Base-by-base conservation (phyloP, 441 rosid genomes). In the Adansonia madagascariensis region DNA sequence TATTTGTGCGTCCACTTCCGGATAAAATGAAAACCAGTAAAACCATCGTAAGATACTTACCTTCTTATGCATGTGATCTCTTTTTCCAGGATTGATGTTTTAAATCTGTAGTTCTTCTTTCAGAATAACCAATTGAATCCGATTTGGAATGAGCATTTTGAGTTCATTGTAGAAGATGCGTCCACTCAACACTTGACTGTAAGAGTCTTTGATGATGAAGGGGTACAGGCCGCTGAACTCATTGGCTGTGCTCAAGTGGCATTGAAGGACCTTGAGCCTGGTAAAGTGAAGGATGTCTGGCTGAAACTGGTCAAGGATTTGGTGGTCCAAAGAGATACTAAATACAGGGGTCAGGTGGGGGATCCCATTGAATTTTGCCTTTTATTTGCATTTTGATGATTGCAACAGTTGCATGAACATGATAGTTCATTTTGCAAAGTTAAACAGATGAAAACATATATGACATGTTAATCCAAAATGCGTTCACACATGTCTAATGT, bases 131-230 rank as follows among this genome's bases (percentile, higher is more conserved):
- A 91, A 76, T 78, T 97, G 80, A 93, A 92, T 81, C 99, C 98
- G 20, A 86, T 96, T 7, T 96, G 98, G 99, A 96, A 96, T 61
- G 99, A 96, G 80, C 93, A 94, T 78, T 97, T 86, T 79, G 94
- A 92, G 81, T 94, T 97, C 83, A 76, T 82, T 8, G 94, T 97
- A 55, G 98, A 94, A 80, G 99, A 97, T 81, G 79, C 81, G 49
- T 80, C 91, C 14, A 94, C 98, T 74, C 98, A 97, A 82, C 92
- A 82, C 86, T 83, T 95, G 86, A 87, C 91, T 10, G 80, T 97
- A 75, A 92, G 85, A 87, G 81, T 94, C 43, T 93, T 80, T 57
- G 99, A 97, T 18, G 93, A 97, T 24, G 98, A 97, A 84, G 98
- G 99, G 70, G 80, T 95, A 69, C 94, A 88, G 63, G 92, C 94